Evolutionary conservation across 2,329 filamentous ascomycete species (phyloP), one percentile per base, ranked within the genome.

Genomic region (Phoma herbarum): DNA sequence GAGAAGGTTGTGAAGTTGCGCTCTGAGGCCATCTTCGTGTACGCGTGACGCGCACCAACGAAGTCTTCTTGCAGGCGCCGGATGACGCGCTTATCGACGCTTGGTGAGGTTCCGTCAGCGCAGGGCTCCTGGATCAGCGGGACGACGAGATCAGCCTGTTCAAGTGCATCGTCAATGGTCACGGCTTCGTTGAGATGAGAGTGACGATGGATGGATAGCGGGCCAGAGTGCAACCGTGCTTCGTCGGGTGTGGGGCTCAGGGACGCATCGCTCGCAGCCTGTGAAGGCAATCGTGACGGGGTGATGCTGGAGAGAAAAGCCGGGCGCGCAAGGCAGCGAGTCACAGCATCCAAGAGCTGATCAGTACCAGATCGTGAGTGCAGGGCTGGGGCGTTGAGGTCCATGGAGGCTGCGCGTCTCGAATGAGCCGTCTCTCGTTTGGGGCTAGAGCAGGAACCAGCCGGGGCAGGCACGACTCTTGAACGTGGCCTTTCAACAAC

Each of bases 1-100:
- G 88, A 85, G 69, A 92, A 85, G 67, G 90, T 86, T 61, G 80
- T 78, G 59, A 82, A 82, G 66, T 68, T 70, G 65, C 69, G 72
- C 31, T 73, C 70, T 46, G 74, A 60, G n/a, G 72, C 71, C 76
- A 78, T 78, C 14, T 67, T 69, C 22, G 65, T 65, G 57, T 71
- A 76, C 33, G 70, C 71, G 53, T 60, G 59, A 51, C 62, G 71
- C 52, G 73, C 73, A 28, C 52, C 61, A 33, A 76, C 28, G 57
- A 77, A 75, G 35, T 59, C 57, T 18, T 65, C 53, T 39, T 74
- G 63, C 57, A 76, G 73, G 33, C 69, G 61, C 28, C 67, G 49
- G 33, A 62, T 51, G 46, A 76, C 59, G 61, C 65, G 68, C 52
- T 55, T 48, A 39, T 72, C 73, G 28, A 76, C 54, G 57, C 51